Percentiles rank a stretch among this genome's conserved stretches.
These are phyloP conservation scores for Candida piceae DNA, from an alignment of 805 yeast genomes.

Conservation along the genomic window DNA sequence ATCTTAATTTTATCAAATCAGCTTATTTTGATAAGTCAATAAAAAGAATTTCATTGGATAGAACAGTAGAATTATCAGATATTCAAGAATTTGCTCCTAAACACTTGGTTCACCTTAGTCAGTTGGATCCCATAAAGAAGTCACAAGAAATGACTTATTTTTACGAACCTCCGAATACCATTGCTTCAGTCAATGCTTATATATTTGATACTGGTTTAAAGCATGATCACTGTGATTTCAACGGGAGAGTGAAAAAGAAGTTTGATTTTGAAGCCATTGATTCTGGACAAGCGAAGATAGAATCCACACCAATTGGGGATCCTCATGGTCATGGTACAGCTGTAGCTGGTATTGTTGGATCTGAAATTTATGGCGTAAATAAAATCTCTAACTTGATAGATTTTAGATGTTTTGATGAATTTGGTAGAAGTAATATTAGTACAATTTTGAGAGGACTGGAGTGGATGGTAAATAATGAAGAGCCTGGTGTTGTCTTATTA, in stretches of 20 bases:
- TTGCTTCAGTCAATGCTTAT: constrained; percentile 31
- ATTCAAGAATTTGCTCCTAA: constrained; percentile 39
- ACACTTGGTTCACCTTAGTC: constrained; percentile 39
- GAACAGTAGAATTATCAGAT: constrained; percentile 31
- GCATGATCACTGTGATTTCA: constrained; percentile 38
- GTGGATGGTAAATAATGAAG: constrained; percentile 18
- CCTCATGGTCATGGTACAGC: constrained; percentile 54
- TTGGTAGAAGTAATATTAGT: constrained; percentile 33
- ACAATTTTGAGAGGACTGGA: constrained; percentile 30
- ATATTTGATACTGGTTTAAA: constrained; percentile 37
- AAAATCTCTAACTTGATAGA: constrained; percentile 41
- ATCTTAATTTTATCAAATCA: constrained; percentile 23
- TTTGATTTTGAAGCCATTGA: constrained; percentile 32
- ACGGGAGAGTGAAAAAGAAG: constrained; percentile 36
- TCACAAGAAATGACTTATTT: constrained; percentile 33
- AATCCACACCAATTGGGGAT: constrained; percentile 24
- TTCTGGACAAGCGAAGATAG: not conserved
- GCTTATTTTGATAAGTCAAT: constrained; percentile 33
- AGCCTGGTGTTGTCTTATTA: constrained; percentile 35
- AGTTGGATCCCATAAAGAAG: constrained; percentile 21
- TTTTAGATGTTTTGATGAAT: constrained; percentile 36
- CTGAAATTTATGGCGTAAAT: constrained; percentile 48
- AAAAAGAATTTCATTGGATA: constrained; percentile 33
- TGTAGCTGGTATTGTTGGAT: constrained; percentile 50
- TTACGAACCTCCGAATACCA: constrained; percentile 39